Evolutionary conservation across 2,329 filamentous ascomycete genomes (phyloP), one percentile per base, ranked within the genome.

Genomic region (Passalora sequoiae): DNA sequence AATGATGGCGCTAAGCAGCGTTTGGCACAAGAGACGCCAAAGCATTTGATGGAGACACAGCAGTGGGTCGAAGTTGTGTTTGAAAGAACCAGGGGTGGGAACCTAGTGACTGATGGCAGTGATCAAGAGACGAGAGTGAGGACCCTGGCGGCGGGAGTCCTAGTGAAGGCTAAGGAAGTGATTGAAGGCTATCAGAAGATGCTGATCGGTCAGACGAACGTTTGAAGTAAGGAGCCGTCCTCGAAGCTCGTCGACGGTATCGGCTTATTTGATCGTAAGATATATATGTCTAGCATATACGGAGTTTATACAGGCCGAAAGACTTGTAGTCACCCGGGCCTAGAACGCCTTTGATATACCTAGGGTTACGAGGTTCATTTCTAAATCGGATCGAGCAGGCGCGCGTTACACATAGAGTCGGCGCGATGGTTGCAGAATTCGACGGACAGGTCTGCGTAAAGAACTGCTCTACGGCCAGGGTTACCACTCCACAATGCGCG

Each of bases 31-130:
- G 78, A 83, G 44, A 79, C 88, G 56, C 82, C 85, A 1, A 78
- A 80, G 43, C 81, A 91, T 63, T 69, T 97, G 16, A 74, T 94
- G 39, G 91, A 97, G 73, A 85, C 87, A 47, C 79, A 86, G 57
- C 85, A 88, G 59, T 98, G 92, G 92, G 84, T 86, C 1, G 76
- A 80, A 31, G 73, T 73, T 42, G 76, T 96, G 1, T 94, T 96
- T 65, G 78, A 84, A 40, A 57, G 60, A 25, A 51, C 55, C 8
- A 58, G 60, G 19, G 55, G 55, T 19, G 54, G 58, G 2, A 53
- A 38, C 49, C 51, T 44, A 47, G 71, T 71, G 37, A 64, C 43
- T 69, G 72, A 15, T 68, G 75, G 45, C 81, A 94, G 62, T 85
- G 71, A 74, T 32, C 84, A 95, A 61, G 87, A 92, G 62, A 86